A percentile compares a stretch with the other conserved stretches of the same genome.
Conservation (phyloP, 108 stramenopile genomes). For the Skeletonema potamos region DNA sequence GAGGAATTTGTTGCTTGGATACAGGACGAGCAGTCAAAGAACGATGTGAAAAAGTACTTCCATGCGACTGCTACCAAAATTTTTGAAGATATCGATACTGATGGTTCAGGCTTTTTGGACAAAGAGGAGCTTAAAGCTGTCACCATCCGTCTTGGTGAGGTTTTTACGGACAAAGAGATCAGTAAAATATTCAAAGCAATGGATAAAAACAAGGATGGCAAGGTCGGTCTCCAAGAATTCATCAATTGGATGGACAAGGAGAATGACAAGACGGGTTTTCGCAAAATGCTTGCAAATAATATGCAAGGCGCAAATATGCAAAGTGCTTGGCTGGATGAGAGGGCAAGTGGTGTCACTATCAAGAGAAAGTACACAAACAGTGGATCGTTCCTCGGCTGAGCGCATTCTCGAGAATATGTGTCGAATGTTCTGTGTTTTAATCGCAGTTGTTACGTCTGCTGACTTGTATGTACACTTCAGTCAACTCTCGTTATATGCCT, state of each 20-base stretch:
- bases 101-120: slow-evolving; percentile 20
- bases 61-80: background rate
- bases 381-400: slow-evolving; percentile 32
- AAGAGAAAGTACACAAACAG: background rate
- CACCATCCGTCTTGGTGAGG: slow-evolving; percentile 33
- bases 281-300: slow-evolving; percentile 5
- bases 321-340: slow-evolving; percentile 13
- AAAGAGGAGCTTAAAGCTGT: slow-evolving; percentile 24
- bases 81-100: slow-evolving; percentile 7
- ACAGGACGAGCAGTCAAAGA: background rate
- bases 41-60: background rate
- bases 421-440: too few relatives aligned
- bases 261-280: slow-evolving; percentile 14
- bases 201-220: slow-evolving; percentile 51
- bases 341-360: slow-evolving; percentile 3
- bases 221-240: slow-evolving; percentile 50
- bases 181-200: slow-evolving; percentile 41
- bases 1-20: slow-evolving; percentile 18
- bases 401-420: background rate
- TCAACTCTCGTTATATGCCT: too few relatives aligned
- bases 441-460: too few relatives aligned
- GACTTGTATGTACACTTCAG: too few relatives aligned
- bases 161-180: slow-evolving; percentile 41
- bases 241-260: slow-evolving; percentile 32
- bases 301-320: slow-evolving; percentile 1